Base-by-base conservation (phyloP, 225 moss, liverwort and hornwort species). In the Bryoerythrophyllum caledonicum region DNA sequence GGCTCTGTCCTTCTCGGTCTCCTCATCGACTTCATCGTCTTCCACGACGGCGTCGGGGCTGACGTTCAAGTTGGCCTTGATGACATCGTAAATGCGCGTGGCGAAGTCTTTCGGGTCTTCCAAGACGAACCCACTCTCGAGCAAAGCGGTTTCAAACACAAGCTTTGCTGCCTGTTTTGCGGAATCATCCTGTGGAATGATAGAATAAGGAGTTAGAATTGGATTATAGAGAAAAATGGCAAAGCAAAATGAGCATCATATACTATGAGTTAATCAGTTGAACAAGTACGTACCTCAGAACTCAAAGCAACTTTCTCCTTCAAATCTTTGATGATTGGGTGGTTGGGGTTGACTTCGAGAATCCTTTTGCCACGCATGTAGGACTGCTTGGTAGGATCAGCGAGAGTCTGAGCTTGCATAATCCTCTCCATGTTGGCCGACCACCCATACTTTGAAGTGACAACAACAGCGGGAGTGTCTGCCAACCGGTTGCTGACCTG, bases 401-500 rank as follows among this genome's bases (percentile, higher is more conserved):
- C 86, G 5, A 99, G 83, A 38, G 99, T 99, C 76, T 99, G 99
- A 46, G 99, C 95, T 85, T 93, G 90, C 99, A 99, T 99, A 68
- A 99, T 99, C 66, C 99, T 84, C 79, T 99, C 99, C 99, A 99
- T 99, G 72, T 99, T 99, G 37, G 99, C 91, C 58, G 93, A 95
- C 99, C 99, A 99, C 61, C 99, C 99, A 49, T 85, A 95, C 80
- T 99, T 99, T 2, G 99, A 95, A 23, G 95, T 93, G 40, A 99
- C 99, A 44, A 99, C 99, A 16, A 99, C 95, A 70, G 91, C 93
- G 37, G 99, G 99, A 59, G 99, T 99, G 71, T 86, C 83, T 65
- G 99, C 95, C 65, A 99, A 59, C 73, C 99, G 89, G 74, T 90
- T 99, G 84, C 99, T 99, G 16, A 99, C 88, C 88, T 89, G 70